Conservation (phyloP, 1,284 basidiomycete species). For the Trametes polyzona region DNA sequence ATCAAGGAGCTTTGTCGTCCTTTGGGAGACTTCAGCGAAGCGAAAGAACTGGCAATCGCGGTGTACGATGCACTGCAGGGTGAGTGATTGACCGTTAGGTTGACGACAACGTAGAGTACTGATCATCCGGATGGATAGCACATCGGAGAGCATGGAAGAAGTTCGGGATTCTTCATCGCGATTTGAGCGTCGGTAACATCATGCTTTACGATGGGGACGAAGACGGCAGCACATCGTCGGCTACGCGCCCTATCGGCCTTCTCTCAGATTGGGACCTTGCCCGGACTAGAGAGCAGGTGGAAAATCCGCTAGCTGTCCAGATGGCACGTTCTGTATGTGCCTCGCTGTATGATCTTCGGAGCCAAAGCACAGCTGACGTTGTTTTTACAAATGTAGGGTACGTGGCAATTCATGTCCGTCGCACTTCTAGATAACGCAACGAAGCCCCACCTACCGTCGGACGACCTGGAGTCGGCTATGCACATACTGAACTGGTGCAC, state of each 20-base stretch:
- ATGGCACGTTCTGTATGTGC: not conserved
- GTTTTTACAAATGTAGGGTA: not conserved
- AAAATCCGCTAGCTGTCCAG: not conserved
- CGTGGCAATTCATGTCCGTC: conserved; percentile 17
- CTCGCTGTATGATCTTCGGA: not conserved
- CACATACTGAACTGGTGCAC: conserved; percentile 7
- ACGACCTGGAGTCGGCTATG: conserved; percentile 12
- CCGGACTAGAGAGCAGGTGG: not conserved
- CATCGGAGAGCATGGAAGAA: conserved; percentile 5
- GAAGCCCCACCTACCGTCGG: conserved; percentile 3
- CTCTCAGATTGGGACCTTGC: conserved; percentile 19
- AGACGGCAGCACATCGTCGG: not conserved
- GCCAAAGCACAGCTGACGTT: not conserved
- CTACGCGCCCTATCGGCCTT: not conserved
- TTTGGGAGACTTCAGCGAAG: not conserved
- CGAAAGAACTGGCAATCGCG: not conserved
- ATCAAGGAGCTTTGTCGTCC: not conserved
- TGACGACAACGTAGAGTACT: not conserved
- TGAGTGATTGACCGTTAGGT: not conserved
- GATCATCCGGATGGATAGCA: not conserved
- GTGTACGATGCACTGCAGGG: not conserved
- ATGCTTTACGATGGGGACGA: not conserved
- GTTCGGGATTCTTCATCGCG: conserved; percentile 9
- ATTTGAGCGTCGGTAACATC: conserved; percentile 15
- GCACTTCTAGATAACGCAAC: not conserved